Evolutionary conservation across 441 rosid species (phyloP).

Genomic region (Eruca vesicaria): DNA sequence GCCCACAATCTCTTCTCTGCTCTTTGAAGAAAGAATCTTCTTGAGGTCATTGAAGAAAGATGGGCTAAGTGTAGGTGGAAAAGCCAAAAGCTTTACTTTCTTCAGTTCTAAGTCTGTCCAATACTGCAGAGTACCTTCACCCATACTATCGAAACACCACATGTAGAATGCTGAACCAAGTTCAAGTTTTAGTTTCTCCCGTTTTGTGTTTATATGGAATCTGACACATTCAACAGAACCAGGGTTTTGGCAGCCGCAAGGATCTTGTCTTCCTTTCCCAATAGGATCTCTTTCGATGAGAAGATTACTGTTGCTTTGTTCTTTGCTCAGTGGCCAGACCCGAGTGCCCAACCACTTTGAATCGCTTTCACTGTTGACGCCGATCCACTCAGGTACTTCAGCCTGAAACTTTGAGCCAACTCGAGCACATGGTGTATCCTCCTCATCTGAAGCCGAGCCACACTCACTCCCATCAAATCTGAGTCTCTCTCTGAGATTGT

Average conservation of each 20-base stretch:
- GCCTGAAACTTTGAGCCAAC: slow-evolving; percentile 77
- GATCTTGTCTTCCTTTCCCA: slow-evolving; percentile 82
- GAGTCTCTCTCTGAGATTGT: slow-evolving; percentile 78
- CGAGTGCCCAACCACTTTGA: slow-evolving; percentile 70
- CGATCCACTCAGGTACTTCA: slow-evolving; percentile 69
- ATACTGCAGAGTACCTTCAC: slow-evolving; percentile 57
- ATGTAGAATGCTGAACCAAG: slow-evolving; percentile 59
- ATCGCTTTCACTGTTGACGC: slow-evolving; percentile 50
- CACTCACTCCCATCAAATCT: slow-evolving; percentile 39
- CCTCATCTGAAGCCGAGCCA: slow-evolving; percentile 36
- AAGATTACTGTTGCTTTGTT: slow-evolving; percentile 27
- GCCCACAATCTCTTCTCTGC: slow-evolving; percentile 61
- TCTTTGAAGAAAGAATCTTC: slow-evolving; percentile 46
- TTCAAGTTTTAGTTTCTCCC: slow-evolving; percentile 57
- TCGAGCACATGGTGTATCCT: slow-evolving; percentile 38
- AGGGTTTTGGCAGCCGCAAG: slow-evolving; percentile 64
- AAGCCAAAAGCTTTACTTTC: slow-evolving; percentile 43
- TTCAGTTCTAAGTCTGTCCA: slow-evolving; percentile 63
- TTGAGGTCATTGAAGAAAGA: slow-evolving; percentile 50
- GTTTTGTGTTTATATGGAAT: slow-evolving; percentile 63
- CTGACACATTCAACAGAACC: slow-evolving; percentile 70
- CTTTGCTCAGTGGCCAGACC: slow-evolving; percentile 72
- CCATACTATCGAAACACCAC: slow-evolving; percentile 72
- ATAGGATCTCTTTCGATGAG: slow-evolving; percentile 81
- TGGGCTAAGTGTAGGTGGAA: slow-evolving; percentile 39